A percentile compares a stretch with the other conserved stretches of the same genome.
Evolutionary conservation across 371 early-diverging fungal species (phyloP).

Genomic region (Mucor ambiguus): DNA sequence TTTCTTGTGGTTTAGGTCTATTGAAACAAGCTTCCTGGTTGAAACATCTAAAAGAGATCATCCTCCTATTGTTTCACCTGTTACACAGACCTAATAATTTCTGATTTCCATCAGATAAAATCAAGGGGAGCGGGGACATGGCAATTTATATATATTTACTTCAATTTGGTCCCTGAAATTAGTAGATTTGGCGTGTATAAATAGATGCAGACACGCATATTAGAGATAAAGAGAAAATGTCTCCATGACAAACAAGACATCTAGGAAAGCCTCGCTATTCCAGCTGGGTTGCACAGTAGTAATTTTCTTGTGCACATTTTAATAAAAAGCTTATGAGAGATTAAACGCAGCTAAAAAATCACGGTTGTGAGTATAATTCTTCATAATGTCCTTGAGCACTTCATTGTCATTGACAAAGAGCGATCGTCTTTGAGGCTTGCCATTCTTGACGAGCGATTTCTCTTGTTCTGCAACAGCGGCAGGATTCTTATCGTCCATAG

Average conservation of each 20-base stretch:
- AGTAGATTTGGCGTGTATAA: not conserved
- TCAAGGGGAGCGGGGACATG: not conserved
- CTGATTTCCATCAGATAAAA: not conserved
- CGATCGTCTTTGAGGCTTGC: constrained; percentile 41
- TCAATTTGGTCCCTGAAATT: not conserved
- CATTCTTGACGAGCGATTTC: constrained; percentile 5
- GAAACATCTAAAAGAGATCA: not conserved
- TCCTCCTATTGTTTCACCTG: not conserved
- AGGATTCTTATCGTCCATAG: constrained; percentile 25
- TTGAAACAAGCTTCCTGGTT: not conserved
- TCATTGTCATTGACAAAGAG: constrained; percentile 53
- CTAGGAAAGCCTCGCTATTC: not conserved
- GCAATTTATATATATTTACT: not conserved
- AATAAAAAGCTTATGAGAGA: constrained; percentile 11
- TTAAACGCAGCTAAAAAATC: constrained; percentile 49
- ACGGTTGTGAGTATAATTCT: constrained; percentile 34
- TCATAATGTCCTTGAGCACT: constrained; percentile 50
- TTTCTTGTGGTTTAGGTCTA: not conserved
- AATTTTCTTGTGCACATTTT: not conserved
- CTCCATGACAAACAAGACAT: not conserved
- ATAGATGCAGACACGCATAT: not conserved
- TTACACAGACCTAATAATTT: not conserved
- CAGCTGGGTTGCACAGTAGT: not conserved
- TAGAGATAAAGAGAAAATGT: too few relatives aligned
- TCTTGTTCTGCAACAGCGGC: constrained; percentile 19